phyloP scores from a whole-genome alignment of 2,329 filamentous ascomycete genomes.

The Ascochyta fabae region DNA sequence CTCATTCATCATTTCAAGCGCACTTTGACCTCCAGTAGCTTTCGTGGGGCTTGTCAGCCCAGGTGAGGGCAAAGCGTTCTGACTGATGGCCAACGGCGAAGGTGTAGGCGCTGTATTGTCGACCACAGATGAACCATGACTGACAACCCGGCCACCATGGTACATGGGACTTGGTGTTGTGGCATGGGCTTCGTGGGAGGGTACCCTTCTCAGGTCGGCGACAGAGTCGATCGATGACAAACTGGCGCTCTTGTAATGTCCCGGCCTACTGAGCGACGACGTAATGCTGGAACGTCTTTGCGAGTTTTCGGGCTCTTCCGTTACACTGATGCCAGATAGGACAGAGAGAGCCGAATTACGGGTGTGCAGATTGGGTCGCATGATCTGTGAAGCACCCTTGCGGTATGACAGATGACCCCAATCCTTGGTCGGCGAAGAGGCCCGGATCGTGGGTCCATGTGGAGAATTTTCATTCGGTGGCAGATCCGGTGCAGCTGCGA shows the following conservation, averaged over 20 bases:
- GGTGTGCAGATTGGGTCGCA: conserved; percentile 46
- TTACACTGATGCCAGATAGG: conserved; percentile 33
- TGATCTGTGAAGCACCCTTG: conserved; percentile 58
- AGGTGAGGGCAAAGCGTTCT: conserved; percentile 38
- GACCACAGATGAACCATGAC: conserved; percentile 32
- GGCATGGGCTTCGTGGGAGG: conserved; percentile 30
- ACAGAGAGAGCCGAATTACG: conserved; percentile 44
- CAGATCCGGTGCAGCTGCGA: conserved; percentile 36
- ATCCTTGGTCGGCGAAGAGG: conserved; percentile 55
- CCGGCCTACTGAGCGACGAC: conserved; percentile 34
- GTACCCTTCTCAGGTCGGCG: conserved; percentile 37
- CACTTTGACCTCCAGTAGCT: conserved; percentile 50
- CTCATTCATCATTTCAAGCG: conserved; percentile 70
- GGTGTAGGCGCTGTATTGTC: conserved; percentile 38
- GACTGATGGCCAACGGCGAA: conserved; percentile 27
- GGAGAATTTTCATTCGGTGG: conserved; percentile 20
- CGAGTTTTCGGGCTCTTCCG: conserved; percentile 33
- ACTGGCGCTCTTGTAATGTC: conserved; percentile 51
- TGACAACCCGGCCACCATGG: conserved; percentile 40
- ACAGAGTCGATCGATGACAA: conserved; percentile 56
- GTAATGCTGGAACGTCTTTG: conserved; percentile 44
- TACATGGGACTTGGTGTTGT: conserved; percentile 43
- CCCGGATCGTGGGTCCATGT: conserved; percentile 36
- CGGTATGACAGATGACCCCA: conserved; percentile 58
- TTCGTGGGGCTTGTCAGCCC: conserved; percentile 64